Percentiles rank a stretch among this genome's conserved stretches.
phyloP scores from a whole-genome alignment of 257 asterid species.

The Jaltomata sinuosa region DNA sequence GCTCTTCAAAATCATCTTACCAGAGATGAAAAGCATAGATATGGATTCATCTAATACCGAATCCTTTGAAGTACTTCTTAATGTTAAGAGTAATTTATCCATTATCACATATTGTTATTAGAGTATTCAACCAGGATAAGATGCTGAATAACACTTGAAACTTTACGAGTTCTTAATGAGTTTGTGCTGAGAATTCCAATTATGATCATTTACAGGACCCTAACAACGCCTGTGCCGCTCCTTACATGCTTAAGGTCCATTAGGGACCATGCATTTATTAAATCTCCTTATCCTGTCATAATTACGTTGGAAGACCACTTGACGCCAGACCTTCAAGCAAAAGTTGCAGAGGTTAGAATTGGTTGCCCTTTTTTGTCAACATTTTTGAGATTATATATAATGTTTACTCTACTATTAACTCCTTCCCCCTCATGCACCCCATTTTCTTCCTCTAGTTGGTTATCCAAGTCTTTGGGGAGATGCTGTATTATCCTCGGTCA shows the following conservation, averaged over 20 bases:
- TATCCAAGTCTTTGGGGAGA: conserved; percentile 68
- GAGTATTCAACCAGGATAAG: neutral
- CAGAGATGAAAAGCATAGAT: neutral
- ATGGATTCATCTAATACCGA: neutral
- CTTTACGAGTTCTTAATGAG: neutral
- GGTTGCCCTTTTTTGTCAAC: neutral
- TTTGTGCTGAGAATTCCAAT: neutral
- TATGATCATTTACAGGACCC: conserved; percentile 51
- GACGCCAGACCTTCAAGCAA: conserved; percentile 83
- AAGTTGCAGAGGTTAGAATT: conserved; percentile 72
- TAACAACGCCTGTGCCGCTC: conserved; percentile 75
- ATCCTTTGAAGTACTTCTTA: neutral
- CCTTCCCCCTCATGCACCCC: neutral
- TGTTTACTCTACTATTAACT: neutral
- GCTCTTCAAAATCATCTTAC: neutral
- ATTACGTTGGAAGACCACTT: conserved; percentile 91
- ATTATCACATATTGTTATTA: neutral
- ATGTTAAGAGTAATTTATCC: neutral
- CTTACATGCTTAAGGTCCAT: conserved; percentile 67
- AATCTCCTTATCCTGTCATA: conserved; percentile 83
- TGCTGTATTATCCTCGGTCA: conserved; percentile 53
- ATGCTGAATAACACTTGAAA: neutral
- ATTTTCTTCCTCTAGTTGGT: conserved; percentile 42
- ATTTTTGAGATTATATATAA: neutral
- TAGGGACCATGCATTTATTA: conserved; percentile 66